These are phyloP conservation scores for Pichia sp. DNA, from an alignment of 1,139 yeast species.

Conservation along the genomic window DNA sequence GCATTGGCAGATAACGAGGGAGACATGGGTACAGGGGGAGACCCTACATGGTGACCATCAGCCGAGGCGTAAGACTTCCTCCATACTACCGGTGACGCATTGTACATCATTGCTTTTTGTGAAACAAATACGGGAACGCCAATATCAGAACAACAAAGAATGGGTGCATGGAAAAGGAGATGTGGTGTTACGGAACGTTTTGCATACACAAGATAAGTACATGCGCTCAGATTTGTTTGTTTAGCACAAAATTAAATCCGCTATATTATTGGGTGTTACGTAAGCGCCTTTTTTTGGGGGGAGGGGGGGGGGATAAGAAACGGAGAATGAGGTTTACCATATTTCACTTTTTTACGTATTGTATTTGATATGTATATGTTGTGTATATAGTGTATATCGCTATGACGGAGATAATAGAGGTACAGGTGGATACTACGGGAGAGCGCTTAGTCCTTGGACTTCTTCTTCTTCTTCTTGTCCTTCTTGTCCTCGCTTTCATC, in stretches of 20 bases:
- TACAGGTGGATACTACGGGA: neutral
- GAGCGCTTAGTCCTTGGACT: slow-evolving; percentile 42
- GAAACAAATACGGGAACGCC: neutral
- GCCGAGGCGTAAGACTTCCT: neutral
- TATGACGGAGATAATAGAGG: neutral
- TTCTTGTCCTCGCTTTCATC: no score
- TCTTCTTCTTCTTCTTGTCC: slow-evolving; percentile 40
- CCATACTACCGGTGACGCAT: neutral
- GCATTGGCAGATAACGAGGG: neutral
- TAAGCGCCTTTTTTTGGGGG: no score
- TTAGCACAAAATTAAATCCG: neutral
- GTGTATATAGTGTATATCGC: neutral
- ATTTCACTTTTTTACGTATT: neutral
- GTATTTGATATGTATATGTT: neutral
- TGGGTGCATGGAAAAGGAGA: neutral
- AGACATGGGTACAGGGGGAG: neutral
- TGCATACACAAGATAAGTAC: neutral
- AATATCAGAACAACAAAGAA: neutral
- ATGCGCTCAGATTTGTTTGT: neutral
- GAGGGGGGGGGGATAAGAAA: no score
- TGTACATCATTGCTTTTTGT: neutral
- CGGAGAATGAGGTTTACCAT: no score
- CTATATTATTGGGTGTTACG: neutral
- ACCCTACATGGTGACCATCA: neutral
- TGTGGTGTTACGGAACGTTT: neutral